A percentile compares a stretch with the other conserved stretches of the same genome.
These are phyloP conservation scores for Kalmusia sp. DNA, from an alignment of 2,329 filamentous ascomycete species.

Conservation along the genomic window DNA sequence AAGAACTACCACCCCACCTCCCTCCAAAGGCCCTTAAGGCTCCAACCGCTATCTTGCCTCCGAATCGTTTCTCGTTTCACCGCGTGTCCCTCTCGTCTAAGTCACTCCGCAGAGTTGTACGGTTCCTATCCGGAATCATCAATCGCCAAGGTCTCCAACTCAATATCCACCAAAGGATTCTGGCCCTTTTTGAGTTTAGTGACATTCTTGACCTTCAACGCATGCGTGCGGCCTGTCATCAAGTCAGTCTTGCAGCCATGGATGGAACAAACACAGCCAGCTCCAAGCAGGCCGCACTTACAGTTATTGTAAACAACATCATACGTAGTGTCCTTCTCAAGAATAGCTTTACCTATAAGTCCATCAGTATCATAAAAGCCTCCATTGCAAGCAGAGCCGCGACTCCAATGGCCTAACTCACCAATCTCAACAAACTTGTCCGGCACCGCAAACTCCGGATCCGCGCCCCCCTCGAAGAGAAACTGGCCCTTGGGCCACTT, in stretches of 20 bases:
- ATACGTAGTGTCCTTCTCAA: background rate
- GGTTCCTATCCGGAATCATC: background rate
- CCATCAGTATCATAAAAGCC: background rate
- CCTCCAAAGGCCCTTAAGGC: too few species aligned
- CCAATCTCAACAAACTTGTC: background rate
- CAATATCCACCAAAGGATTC: background rate
- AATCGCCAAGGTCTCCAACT: background rate
- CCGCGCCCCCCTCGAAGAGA: background rate
- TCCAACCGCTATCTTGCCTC: too few species aligned
- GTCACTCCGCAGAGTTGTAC: too few species aligned
- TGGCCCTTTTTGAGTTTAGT: background rate
- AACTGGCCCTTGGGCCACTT: background rate
- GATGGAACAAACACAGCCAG: too few species aligned
- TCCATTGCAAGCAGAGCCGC: background rate
- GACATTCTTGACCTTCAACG: background rate
- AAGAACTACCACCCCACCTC: too few species aligned
- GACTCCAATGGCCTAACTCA: background rate
- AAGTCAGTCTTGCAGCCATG: background rate
- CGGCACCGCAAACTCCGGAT: background rate
- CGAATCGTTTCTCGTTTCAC: too few species aligned
- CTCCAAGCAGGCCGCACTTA: too few species aligned
- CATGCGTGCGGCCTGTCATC: background rate
- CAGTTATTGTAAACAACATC: background rate
- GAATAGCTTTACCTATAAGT: background rate
- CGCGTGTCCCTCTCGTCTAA: too few species aligned